A percentile compares a stretch with the other conserved stretches of the same genome.
Evolutionary conservation across 768 basidiomycete genomes (phyloP).

Genomic region (Arthromyces matolae): DNA sequence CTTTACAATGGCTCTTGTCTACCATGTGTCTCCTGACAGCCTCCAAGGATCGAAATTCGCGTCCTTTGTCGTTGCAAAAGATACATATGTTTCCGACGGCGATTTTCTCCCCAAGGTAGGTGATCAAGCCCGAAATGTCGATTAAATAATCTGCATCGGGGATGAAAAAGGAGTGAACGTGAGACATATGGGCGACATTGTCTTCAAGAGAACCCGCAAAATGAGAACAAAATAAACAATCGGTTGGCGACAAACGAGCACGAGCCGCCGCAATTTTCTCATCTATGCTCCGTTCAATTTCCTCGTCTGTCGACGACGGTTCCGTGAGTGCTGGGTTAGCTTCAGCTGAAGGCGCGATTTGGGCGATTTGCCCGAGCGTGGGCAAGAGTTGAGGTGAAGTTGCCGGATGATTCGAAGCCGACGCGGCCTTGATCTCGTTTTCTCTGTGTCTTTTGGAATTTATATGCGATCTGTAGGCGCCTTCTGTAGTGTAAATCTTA

Average conservation of each 20-base stretch:
- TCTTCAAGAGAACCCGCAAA: conserved; percentile 49
- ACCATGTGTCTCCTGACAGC: conserved; percentile 95
- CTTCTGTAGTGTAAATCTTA: conserved; percentile 86
- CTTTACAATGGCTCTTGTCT: conserved; percentile 95
- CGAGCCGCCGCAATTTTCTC: conserved; percentile 72
- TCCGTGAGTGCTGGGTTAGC: conserved; percentile 20
- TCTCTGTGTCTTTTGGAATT: conserved; percentile 89
- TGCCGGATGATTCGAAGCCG: not conserved
- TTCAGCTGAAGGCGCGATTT: conserved; percentile 17
- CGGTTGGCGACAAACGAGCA: conserved; percentile 51
- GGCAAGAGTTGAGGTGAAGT: conserved; percentile 6
- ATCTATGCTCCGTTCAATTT: conserved; percentile 58
- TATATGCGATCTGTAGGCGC: conserved; percentile 84
- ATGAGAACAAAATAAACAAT: conserved; percentile 85
- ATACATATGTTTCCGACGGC: conserved; percentile 92
- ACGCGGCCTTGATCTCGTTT: conserved; percentile 49
- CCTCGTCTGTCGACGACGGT: conserved; percentile 39
- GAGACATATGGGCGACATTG: conserved; percentile 86
- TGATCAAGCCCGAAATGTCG: conserved; percentile 77
- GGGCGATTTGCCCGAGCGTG: conserved; percentile 11
- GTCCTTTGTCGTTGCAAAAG: conserved; percentile 78
- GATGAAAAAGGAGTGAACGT: conserved; percentile 88
- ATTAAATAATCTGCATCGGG: conserved; percentile 90
- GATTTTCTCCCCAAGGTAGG: conserved; percentile 89
- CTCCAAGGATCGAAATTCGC: conserved; percentile 79